phyloP scores from a whole-genome alignment of 306 rosid genomes.

The barrel medic (Medicago truncatula) region MtrunA17r5.0-ANR NC_053047.1:7778501-7779000 shows the following conservation, averaged over 20 bases:
- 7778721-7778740: not conserved
- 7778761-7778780: not conserved
- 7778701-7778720: too few relatives aligned
- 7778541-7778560: too few relatives aligned
- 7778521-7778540: too few relatives aligned
- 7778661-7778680: too few relatives aligned
- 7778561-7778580: too few relatives aligned
- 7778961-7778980: not conserved
- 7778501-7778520: too few relatives aligned
- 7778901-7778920: conserved; percentile 12
- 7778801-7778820: conserved; percentile 65
- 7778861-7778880: not conserved
- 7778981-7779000: too few relatives aligned
- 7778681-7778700: too few relatives aligned
- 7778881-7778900: conserved; percentile 5
- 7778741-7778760: not conserved
- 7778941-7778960: not conserved
- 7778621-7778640: too few relatives aligned
- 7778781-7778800: conserved; percentile 25
- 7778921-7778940: conserved; percentile 37
- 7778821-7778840: conserved; percentile 36
- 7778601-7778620: too few relatives aligned
- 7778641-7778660: too few relatives aligned
- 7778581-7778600: too few relatives aligned
- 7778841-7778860: conserved; percentile 10